Evolutionary conservation across 441 rosid genomes (phyloP).

Genomic region (Corymbia citriodora): DNA sequence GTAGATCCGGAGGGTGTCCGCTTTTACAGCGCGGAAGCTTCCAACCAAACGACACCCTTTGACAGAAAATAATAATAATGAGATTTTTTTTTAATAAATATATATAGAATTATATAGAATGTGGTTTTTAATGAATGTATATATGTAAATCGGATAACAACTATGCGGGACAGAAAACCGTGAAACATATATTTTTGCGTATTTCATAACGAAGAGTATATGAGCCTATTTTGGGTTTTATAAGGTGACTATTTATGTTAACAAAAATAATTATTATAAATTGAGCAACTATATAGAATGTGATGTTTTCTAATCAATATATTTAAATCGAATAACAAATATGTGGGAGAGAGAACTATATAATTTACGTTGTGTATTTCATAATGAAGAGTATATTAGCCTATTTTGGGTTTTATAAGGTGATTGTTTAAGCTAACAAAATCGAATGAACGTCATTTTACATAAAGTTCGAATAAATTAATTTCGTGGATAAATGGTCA

Average conservation of each 20-base stretch:
- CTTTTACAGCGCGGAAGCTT: neutral
- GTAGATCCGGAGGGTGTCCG: neutral
- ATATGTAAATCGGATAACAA: neutral
- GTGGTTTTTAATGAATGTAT: too few species aligned
- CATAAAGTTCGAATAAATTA: neutral
- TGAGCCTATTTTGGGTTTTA: too few species aligned
- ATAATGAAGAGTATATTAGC: fast-evolving
- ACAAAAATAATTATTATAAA: neutral
- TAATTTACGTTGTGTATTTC: neutral
- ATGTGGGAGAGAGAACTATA: neutral
- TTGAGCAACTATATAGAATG: too few species aligned
- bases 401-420: neutral
- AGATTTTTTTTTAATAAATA: too few species aligned
- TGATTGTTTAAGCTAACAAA: fast-evolving
- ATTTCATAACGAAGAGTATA: too few species aligned
- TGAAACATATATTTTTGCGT: neutral
- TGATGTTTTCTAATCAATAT: too few species aligned
- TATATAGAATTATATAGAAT: too few species aligned
- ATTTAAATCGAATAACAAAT: neutral
- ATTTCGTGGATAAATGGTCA: neutral
- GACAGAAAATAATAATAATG: neutral
- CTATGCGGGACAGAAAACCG: neutral
- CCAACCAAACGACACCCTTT: neutral
- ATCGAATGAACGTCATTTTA: fast-evolving
- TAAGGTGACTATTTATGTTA: too few species aligned